Evolutionary conservation across 306 rosid species (phyloP).

Genomic region (Luffa acutangula): DNA sequence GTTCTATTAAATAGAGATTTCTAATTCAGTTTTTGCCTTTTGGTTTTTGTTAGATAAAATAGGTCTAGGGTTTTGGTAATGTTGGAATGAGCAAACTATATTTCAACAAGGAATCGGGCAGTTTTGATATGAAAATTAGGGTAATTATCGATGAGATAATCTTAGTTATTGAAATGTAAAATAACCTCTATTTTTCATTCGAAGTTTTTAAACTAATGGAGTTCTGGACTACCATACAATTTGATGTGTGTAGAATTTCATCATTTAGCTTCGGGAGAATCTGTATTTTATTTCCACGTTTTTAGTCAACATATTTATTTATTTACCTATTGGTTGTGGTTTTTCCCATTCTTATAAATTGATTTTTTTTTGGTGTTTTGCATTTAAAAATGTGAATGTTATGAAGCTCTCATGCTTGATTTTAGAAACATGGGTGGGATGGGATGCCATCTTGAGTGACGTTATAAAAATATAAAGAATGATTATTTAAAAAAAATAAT

Average conservation of each 20-base stretch:
- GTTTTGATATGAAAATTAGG: not conserved
- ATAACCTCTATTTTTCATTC: not conserved
- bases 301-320: not conserved
- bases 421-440: not conserved
- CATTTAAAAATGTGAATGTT: not conserved
- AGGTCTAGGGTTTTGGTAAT: not conserved
- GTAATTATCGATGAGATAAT: not conserved
- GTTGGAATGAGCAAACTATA: not conserved
- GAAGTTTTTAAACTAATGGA: not conserved
- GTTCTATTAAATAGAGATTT: not conserved
- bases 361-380: not conserved
- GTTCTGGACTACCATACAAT: not conserved
- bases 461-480: not conserved
- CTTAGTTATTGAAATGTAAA: not conserved
- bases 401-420: not conserved
- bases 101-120: not conserved
- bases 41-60: not conserved
- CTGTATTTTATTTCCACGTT: not conserved
- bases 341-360: not conserved
- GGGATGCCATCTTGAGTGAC: not conserved
- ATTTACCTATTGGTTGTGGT: not conserved
- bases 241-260: not conserved
- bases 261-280: not conserved
- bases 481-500: no score
- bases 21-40: not conserved